phyloP scores from a whole-genome alignment of 2,329 filamentous ascomycete genomes.

The Penicillium italicum region DNA sequence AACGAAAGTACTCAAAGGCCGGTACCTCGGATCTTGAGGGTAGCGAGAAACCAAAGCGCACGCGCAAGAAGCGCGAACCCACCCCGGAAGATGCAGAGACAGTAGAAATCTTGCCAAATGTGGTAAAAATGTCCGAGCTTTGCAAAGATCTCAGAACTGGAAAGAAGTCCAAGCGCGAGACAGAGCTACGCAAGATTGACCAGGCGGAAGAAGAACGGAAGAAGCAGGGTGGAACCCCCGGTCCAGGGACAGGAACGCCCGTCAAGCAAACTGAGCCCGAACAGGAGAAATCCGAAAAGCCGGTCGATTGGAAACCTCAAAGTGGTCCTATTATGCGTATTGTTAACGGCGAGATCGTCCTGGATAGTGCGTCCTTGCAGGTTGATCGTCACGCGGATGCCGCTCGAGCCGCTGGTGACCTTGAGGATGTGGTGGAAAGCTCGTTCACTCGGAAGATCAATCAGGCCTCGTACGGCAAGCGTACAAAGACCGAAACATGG shows the following conservation, averaged over 20 bases:
- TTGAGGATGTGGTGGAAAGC: slow-evolving; percentile 47
- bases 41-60: slow-evolving; percentile 22
- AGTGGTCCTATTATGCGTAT: slow-evolving; percentile 50
- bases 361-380: slow-evolving; percentile 51
- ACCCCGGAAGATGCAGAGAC: slow-evolving; percentile 49
- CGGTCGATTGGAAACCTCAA: slow-evolving; percentile 25
- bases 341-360: slow-evolving; percentile 56
- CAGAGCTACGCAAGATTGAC: slow-evolving; percentile 55
- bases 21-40: slow-evolving; percentile 23
- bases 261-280: slow-evolving; percentile 29
- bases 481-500: slow-evolving; percentile 55
- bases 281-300: slow-evolving; percentile 19
- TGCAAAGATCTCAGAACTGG: slow-evolving; percentile 54
- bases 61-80: slow-evolving; percentile 37
- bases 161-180: slow-evolving; percentile 56
- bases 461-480: slow-evolving; percentile 45
- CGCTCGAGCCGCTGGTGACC: slow-evolving; percentile 45
- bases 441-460: slow-evolving; percentile 48
- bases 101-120: slow-evolving; percentile 52
- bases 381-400: slow-evolving; percentile 56
- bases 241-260: slow-evolving; percentile 17
- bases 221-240: slow-evolving; percentile 35
- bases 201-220: slow-evolving; percentile 51
- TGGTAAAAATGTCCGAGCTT: slow-evolving; percentile 57
- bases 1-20: slow-evolving; percentile 26